Base-by-base conservation (phyloP, 2,329 filamentous ascomycete species). In the Penicillium sp. region DNA sequence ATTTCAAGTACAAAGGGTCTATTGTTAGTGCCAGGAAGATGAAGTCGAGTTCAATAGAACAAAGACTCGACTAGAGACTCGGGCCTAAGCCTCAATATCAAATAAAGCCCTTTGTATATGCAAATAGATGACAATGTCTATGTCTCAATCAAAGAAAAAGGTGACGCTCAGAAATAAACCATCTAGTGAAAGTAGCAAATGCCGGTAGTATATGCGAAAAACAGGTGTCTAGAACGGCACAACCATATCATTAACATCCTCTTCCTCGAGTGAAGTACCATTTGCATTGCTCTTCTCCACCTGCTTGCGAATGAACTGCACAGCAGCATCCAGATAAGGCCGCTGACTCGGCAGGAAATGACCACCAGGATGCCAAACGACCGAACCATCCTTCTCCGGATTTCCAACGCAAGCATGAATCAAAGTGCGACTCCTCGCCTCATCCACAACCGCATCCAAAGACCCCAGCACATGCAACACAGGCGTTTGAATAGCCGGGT, bases 291-390 rank as follows among this genome's bases (percentile, higher is more conserved):
- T 53, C 13, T 55, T 57, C 50, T 80, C 78, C 62, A 85, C 62
- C 47, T 76, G 74, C 61, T 83, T 81, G 65, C 78, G 81, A 48
- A 95, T 85, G 70, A 93, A 96, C 0, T 82, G 85, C 4, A 89
- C 87, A 62, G 96, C 76, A 31, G 88, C 88, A 80, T 88, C 88
- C 21, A 88, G 85, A 83, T 89, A 95, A 64, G 92, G 89, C 78
- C 89, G 91, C 64, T 88, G 86, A 58, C 92, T 87, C 0, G 93
- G 93, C 68, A 97, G 84, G 69, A 96, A 92, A 73, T 98, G 93
- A 0, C 93, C 93, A 8, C 93, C 93, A 1, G 93, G 93, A 75
- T 96, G 92, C 66, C 89, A 85, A 52, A 89, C 80, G 52, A 85
- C 80, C 64, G 77, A 82, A 44, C 75, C 78, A 54, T 81, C 79